These are phyloP conservation scores for Pyracantha coccinea DNA, from an alignment of 331 rosid species.

Conservation along the genomic window DNA sequence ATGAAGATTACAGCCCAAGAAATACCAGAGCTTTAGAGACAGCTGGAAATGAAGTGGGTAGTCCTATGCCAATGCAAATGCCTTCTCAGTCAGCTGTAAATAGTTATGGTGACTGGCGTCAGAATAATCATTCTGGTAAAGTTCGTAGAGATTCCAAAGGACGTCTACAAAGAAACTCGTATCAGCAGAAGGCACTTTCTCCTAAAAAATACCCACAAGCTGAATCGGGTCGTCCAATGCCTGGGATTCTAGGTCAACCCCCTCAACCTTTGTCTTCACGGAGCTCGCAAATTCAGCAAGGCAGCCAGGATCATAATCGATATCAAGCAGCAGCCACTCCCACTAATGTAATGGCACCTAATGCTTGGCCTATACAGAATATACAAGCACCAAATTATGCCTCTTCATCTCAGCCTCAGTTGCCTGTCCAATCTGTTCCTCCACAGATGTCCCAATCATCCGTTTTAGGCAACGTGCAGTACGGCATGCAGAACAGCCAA, in stretches of 20 bases:
- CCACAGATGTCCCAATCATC: slow-evolving; percentile 30
- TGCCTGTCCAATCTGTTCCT: slow-evolving; percentile 25
- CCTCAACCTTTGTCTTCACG: slow-evolving; percentile 23
- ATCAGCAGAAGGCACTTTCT: slow-evolving; percentile 32
- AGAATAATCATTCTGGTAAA: slow-evolving; percentile 30
- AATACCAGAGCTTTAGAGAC: slow-evolving; percentile 35
- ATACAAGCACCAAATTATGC: slow-evolving; percentile 35
- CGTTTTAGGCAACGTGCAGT: slow-evolving; percentile 32
- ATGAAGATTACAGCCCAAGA: slow-evolving; percentile 29
- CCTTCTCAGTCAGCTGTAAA: slow-evolving; percentile 30
- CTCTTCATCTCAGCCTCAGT: slow-evolving; percentile 39
- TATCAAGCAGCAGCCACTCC: slow-evolving; percentile 37
- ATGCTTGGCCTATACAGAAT: slow-evolving; percentile 41
- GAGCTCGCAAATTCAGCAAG: slow-evolving; percentile 41
- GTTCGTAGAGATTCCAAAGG: slow-evolving; percentile 39
- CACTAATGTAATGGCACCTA: slow-evolving; percentile 22
- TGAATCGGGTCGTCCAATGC: slow-evolving; percentile 36
- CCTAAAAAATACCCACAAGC: slow-evolving; percentile 30
- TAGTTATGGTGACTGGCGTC: slow-evolving; percentile 40
- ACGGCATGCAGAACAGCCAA: slow-evolving; percentile 50
- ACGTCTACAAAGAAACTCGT: slow-evolving; percentile 36
- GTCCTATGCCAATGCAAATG: slow-evolving; percentile 21
- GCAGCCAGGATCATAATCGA: slow-evolving; percentile 44
- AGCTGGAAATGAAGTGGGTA: slow-evolving; percentile 28
- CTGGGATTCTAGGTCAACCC: slow-evolving; percentile 30